Base-by-base conservation (phyloP, 1,284 basidiomycete genomes). In the Vanrija sp. region DNA sequence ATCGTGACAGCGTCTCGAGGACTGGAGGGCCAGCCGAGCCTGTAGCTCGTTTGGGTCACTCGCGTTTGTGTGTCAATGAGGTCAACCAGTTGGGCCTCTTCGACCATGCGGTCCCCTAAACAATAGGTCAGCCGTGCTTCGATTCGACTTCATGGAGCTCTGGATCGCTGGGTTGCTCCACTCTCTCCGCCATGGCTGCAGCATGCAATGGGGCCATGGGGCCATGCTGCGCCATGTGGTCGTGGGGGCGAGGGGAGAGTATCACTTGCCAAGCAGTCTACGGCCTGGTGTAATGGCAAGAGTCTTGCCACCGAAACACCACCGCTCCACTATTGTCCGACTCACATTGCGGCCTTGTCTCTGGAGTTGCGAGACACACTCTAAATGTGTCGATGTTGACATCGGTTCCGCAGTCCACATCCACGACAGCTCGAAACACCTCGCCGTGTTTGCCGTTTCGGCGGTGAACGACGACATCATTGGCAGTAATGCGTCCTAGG, bases 11-110 rank as follows among this genome's bases (percentile, higher is more conserved):
- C 85, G 69, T 96, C 93, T 63, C 93, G 81, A 7, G 93, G 89
- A 65, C 90, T 95, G 52, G 91, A 92, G 55, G 95, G 95, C 95
- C 95, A 98, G 1, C 95, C 96, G 8, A 98, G 78, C 6, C 86
- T 85, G 72, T 91, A 98, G 65, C 91, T 89, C 0, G 92, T 94
- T 79, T 89, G 91, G 49, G 83, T 83, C 65, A 98, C 87, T 58
- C 90, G 81, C 5, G 92, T 95, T 57, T 83, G 83, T 26, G 86
- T 85, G 71, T 95, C 93, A 55, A 95, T 83, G 76, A 91, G 81
- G 74, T 97, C 93, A 43, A 98, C 76, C 16, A 91, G 78, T 64
- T 86, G 85, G 1, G 91, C 85, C 43, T 85, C 83, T 64, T 96
- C 90, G 9, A 97, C 93, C 54, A 93, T 86, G 15, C 89, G 87